Percentiles rank a stretch among this genome's conserved stretches.
Conservation (phyloP, 1,284 basidiomycete genomes). For the Apiotrichum siamense region DNA sequence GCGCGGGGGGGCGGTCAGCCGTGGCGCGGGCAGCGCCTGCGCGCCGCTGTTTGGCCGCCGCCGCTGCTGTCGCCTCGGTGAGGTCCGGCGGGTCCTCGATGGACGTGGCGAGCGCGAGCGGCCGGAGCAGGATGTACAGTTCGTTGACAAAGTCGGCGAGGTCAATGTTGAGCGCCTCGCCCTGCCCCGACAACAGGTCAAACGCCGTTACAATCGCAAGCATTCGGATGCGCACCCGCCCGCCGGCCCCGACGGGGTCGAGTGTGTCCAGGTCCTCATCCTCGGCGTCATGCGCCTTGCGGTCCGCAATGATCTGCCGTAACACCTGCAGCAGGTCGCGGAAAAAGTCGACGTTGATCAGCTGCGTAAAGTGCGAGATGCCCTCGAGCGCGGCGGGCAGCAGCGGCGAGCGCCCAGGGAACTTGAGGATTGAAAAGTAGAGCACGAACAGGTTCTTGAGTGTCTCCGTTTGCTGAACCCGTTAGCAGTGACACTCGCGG, state of each 20-base stretch:
- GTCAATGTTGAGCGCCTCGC: constrained; percentile 96
- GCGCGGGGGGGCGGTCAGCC: constrained; percentile 22
- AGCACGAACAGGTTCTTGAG: constrained; percentile 95
- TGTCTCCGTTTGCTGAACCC: constrained; percentile 84
- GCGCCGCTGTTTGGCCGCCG: constrained; percentile 14
- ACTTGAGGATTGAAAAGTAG: constrained; percentile 94
- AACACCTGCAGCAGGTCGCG: constrained; percentile 85
- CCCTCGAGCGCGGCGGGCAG: constrained; percentile 85
- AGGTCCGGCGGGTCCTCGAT: constrained; percentile 48
- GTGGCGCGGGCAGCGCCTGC: constrained; percentile 6
- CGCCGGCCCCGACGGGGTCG: constrained; percentile 29
- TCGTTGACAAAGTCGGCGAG: constrained; percentile 75
- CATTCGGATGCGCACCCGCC: constrained; percentile 60
- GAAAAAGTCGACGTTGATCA: constrained; percentile 99
- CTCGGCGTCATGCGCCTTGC: constrained; percentile 47
- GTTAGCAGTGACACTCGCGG: neutral
- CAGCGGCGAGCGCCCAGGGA: constrained; percentile 70
- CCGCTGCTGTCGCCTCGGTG: constrained; percentile 23
- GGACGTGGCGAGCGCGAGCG: constrained; percentile 49
- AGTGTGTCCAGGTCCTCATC: constrained; percentile 30
- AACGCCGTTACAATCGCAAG: constrained; percentile 92
- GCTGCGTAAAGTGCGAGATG: constrained; percentile 86
- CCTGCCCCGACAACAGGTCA: constrained; percentile 92
- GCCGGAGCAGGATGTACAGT: constrained; percentile 50
- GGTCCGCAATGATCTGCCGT: constrained; percentile 62